These are phyloP conservation scores for Emergomyces africanus DNA, from an alignment of 2,329 filamentous ascomycete genomes.

Conservation along the genomic window DNA sequence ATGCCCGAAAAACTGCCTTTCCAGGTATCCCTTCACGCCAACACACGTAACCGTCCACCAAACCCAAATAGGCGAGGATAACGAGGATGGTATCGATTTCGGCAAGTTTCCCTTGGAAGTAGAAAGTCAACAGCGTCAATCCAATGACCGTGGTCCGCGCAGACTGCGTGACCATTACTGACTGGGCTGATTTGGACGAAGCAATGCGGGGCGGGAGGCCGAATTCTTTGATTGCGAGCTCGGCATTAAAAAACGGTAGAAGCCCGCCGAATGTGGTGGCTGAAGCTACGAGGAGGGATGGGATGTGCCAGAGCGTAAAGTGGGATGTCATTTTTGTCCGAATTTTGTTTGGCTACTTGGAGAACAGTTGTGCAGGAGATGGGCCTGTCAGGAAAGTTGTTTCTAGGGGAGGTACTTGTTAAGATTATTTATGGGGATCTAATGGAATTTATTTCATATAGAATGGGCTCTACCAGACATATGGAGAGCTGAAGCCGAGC, in stretches of 20 bases:
- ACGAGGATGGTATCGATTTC: slow-evolving; percentile 14
- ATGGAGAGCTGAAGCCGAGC: background rate
- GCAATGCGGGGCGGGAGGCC: slow-evolving; percentile 22
- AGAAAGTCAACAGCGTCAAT: slow-evolving; percentile 11
- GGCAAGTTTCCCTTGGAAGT: slow-evolving; percentile 12
- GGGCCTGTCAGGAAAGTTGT: background rate
- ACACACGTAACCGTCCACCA: slow-evolving; percentile 14
- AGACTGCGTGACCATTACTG: slow-evolving; percentile 17
- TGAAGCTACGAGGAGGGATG: slow-evolving; percentile 15
- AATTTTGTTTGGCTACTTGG: background rate
- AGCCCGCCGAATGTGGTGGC: slow-evolving; percentile 21
- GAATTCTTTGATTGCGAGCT: slow-evolving; percentile 22
- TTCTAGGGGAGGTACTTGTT: background rate
- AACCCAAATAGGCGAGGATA: slow-evolving; percentile 11
- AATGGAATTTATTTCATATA: background rate
- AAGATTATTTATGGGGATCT: background rate
- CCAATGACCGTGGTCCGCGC: slow-evolving; percentile 10
- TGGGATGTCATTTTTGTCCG: background rate
- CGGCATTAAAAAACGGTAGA: slow-evolving; percentile 21
- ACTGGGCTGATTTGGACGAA: slow-evolving; percentile 18
- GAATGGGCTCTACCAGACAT: background rate
- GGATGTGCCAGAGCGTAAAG: slow-evolving; percentile 7
- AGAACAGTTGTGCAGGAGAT: background rate
- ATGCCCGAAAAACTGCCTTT: slow-evolving; percentile 11
- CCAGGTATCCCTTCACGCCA: slow-evolving; percentile 13